phyloP scores from a whole-genome alignment of 371 early-diverging fungal genomes.

The Rhizoclosmatium hyalinum region DNA sequence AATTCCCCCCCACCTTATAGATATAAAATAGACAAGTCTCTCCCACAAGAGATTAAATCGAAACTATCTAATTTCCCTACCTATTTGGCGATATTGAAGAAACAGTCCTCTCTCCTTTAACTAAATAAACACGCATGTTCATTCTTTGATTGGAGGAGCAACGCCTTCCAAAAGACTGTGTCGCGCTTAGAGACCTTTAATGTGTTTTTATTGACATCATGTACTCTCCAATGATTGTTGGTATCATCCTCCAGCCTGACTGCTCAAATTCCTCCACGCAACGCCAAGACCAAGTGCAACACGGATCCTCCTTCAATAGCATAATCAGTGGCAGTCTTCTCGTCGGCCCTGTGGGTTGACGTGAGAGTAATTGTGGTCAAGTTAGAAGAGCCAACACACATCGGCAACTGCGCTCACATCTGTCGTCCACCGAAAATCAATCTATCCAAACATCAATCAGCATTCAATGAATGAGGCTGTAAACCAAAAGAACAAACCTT shows the following conservation, averaged over 20 bases:
- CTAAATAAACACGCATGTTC: too few relatives aligned
- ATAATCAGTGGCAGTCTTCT: conserved; percentile 79
- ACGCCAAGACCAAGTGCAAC: conserved; percentile 96
- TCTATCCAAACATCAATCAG: conserved; percentile 23
- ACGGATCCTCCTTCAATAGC: conserved; percentile 88
- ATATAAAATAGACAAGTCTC: conserved; percentile 40
- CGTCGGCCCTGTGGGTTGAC: conserved; percentile 75
- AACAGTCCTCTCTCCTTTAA: background rate
- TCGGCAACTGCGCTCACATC: conserved; percentile 65
- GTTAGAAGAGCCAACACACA: background rate
- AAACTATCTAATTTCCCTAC: conserved; percentile 45
- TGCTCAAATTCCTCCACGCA: conserved; percentile 84
- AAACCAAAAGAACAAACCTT: conserved; percentile 52
- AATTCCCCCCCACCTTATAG: conserved; percentile 20
- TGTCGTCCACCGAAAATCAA: conserved; percentile 95
- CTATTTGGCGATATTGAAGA: conserved; percentile 28
- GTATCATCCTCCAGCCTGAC: too few relatives aligned
- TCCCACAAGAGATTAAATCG: conserved; percentile 41
- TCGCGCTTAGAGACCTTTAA: too few relatives aligned
- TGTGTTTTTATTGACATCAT: too few relatives aligned
- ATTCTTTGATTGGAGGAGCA: too few relatives aligned
- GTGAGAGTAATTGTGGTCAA: background rate
- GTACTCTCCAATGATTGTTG: too few relatives aligned
- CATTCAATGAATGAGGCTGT: background rate
- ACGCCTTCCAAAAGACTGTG: too few relatives aligned